Evolutionary conservation across 1,139 yeast species (phyloP).

Genomic region (Nakaseomyces kungkrabaensis): DNA sequence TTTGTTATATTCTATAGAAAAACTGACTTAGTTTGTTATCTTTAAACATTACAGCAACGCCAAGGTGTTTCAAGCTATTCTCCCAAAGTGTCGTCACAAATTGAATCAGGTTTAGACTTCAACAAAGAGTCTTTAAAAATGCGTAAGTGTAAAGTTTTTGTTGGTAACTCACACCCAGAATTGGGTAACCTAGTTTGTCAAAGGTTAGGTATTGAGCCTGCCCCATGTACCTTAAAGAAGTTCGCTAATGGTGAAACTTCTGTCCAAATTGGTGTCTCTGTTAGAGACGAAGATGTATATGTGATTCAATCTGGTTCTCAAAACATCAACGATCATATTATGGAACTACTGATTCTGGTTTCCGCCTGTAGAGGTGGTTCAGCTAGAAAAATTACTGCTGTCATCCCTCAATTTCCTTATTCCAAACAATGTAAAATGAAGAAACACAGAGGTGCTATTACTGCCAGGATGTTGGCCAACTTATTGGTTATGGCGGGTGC

Average conservation of each 20-base stretch:
- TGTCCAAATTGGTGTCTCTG: conserved; percentile 88
- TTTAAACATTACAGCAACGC: neutral
- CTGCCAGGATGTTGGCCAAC: conserved; percentile 98
- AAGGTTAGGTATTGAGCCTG: conserved; percentile 87
- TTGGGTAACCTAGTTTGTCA: conserved; percentile 85
- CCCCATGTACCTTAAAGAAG: conserved; percentile 81
- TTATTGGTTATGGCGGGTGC: conserved; percentile 97
- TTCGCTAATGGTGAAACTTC: conserved; percentile 97
- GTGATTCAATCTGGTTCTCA: conserved; percentile 91
- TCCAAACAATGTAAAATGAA: conserved; percentile 97
- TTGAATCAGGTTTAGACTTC: neutral
- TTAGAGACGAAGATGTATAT: conserved; percentile 93
- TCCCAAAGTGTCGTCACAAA: conserved; percentile 1
- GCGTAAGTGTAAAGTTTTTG: conserved; percentile 96
- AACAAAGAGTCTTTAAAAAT: conserved; percentile 31
- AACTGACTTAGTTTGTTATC: neutral
- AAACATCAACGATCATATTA: conserved; percentile 84
- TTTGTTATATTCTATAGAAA: too few species aligned
- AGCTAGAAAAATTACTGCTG: conserved; percentile 94
- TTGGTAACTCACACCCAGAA: conserved; percentile 94
- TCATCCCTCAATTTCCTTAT: conserved; percentile 94
- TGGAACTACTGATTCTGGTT: conserved; percentile 88
- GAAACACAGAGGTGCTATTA: conserved; percentile 96
- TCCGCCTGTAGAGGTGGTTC: conserved; percentile 97
- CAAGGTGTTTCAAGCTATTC: neutral